Base-by-base conservation (phyloP, 2,329 filamentous ascomycete genomes). In the Dendrostoma leiphaemia region DNA sequence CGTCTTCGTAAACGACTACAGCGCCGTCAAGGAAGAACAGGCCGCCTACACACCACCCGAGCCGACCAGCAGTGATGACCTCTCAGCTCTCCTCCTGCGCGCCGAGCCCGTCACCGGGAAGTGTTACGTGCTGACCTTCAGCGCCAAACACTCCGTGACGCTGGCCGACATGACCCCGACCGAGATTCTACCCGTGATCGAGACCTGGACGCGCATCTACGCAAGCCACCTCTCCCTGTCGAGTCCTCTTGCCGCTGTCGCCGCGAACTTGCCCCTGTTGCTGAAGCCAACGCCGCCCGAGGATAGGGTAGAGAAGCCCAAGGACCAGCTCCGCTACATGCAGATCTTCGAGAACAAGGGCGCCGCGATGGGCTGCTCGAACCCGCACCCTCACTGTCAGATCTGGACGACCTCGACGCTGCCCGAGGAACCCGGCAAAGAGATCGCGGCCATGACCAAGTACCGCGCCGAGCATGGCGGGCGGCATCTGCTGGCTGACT, bases 331-430 rank as follows among this genome's bases (percentile, higher is more conserved):
- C 64, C 84, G 89, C 51, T 97, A 96, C 74, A 97, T 99, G 92
- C 94, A 99, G 69, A 97, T 99, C 60, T 99, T 99, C 60, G 94
- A 99, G 75, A 99, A 99, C 78, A 99, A 99, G 74, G 94, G 94
- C 48, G 85, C 89, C 1, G 91, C 93, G 10, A 99, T 99, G 94
- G 94, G 94, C 48, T 99, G 94, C 77, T 97, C 93, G 1, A 99
- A 99, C 70, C 94, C 94, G 1, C 94, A 99, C 70, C 94, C 94
- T 0, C 94, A 99, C 73, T 93, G 94, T 56, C 94, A 99, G 71
- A 81, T 97, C 59, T 99, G 94, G 94, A 94, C 91, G 2, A 96
- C 92, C 0, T 96, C 90, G 21, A 88, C 86, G 6, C 75, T 97
- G 62, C 94, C 94, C 0, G 92, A 97, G 68, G 94, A 99, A 71